Evolutionary conservation across 108 stramenopile genomes (phyloP).

Genomic region (Conticribra weissflogii): DNA sequence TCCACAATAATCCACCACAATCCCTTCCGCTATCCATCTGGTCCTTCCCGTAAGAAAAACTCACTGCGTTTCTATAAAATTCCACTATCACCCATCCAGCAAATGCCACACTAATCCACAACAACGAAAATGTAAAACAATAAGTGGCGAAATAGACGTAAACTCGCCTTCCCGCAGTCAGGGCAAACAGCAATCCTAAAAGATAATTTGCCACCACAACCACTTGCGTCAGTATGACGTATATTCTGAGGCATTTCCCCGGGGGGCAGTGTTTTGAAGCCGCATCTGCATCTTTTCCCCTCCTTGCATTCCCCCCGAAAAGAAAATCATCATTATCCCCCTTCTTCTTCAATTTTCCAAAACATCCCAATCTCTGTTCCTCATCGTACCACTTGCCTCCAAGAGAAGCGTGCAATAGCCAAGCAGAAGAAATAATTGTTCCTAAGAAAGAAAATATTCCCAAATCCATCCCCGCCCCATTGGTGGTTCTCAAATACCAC

Average conservation of each 20-base stretch:
- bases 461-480: conserved; percentile 38
- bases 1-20: not conserved
- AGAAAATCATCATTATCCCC: conserved; percentile 5
- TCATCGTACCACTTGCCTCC: conserved; percentile 30
- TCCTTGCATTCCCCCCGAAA: conserved; percentile 5
- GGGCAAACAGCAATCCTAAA: conserved; percentile 39
- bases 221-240: conserved; percentile 33
- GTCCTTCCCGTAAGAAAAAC: conserved; percentile 22
- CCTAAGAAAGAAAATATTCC: conserved; percentile 47
- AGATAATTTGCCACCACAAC: conserved; percentile 43
- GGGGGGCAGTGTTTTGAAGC: conserved; percentile 29
- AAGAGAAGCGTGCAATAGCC: conserved; percentile 23
- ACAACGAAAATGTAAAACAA: conserved; percentile 43
- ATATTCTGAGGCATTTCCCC: conserved; percentile 19
- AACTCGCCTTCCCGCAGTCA: conserved; percentile 37
- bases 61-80: conserved; percentile 35
- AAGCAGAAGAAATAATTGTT: conserved; percentile 26
- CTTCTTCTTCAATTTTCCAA: conserved; percentile 10
- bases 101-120: conserved; percentile 31
- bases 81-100: conserved; percentile 29
- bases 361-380: conserved; percentile 22
- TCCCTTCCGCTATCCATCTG: conserved; percentile 10
- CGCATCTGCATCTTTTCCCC: not conserved
- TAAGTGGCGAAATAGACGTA: conserved; percentile 48
- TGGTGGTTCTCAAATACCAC: conserved; percentile 22